Evolutionary conservation across 495 filamentous ascomycete species (phyloP), one percentile per base, ranked within the genome.

Genomic region (Aspergillus cavernicola): DNA sequence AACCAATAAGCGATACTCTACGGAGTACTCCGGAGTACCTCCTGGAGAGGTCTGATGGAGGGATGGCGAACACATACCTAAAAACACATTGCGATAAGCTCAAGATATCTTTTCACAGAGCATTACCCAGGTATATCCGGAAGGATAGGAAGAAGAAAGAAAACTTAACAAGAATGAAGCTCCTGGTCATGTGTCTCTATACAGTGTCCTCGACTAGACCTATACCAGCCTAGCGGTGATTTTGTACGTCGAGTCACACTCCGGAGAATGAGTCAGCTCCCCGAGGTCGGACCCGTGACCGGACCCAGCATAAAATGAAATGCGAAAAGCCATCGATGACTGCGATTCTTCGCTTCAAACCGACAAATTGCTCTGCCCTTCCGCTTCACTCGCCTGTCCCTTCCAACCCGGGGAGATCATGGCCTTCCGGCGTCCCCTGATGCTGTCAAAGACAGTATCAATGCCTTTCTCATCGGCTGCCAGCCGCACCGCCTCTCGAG

Each of bases 381-480:
- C 35, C 31, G n/a, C 16, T 43, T 55, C 19, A 31, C 50, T 16
- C 43, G 53, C 53, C 52, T 47, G 40, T 54, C 42, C 31, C 37
- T 43, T 52, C 41, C 52, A 41, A 48, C 52, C 28, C 22, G 48
- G 42, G 56, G 56, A 54, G 50, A 61, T 41, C 50, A 80, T 80
- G 78, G 75, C 76, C 61, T 77, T 77, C 69, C 70, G 75, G 64
- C 66, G 68, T 66, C 58, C 74, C 50, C 56, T 72, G 70, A 68
- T 68, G 65, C 67, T 74, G 63, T 65, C 67, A 4, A 42, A 50
- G 50, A 55, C 69, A 55, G 61, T 65, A 57, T 67, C 70, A 48
- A 65, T 66, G 59, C 64, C 71, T 51, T 58, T 69, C 57, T 58
- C 68, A 29, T 72, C 69, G 8, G 63, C 63, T 11, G 59, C 66